These are phyloP conservation scores for Leccinum olivaceopallidum DNA, from an alignment of 768 basidiomycete genomes.

Conservation along the genomic window DNA sequence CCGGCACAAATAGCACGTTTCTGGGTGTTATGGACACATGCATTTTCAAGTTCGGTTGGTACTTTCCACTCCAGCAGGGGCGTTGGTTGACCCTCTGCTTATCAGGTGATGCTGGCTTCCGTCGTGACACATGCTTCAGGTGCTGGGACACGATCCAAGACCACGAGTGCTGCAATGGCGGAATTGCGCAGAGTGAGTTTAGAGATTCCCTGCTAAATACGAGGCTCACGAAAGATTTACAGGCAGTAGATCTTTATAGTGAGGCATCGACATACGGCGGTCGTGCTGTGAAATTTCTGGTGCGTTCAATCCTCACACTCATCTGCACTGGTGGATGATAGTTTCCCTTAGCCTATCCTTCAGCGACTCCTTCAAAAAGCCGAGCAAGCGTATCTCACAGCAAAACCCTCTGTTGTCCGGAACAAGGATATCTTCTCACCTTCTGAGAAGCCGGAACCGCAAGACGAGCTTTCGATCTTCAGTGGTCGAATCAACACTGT, in stretches of 20 bases:
- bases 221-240: slow-evolving; percentile 2
- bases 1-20: slow-evolving; percentile 62
- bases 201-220: background rate
- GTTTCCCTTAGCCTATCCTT: slow-evolving; percentile 55
- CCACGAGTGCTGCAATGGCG: slow-evolving; percentile 66
- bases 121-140: slow-evolving; percentile 68
- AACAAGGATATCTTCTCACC: slow-evolving; percentile 59
- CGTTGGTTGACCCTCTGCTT: background rate
- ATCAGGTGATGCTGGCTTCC: slow-evolving; percentile 72
- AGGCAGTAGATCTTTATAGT: slow-evolving; percentile 65
- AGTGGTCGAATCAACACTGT: slow-evolving; percentile 73
- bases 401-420: slow-evolving; percentile 44
- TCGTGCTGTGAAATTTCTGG: slow-evolving; percentile 69
- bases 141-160: slow-evolving; percentile 51
- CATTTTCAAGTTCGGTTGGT: slow-evolving; percentile 63
- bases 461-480: slow-evolving; percentile 75
- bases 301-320: slow-evolving; percentile 33
- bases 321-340: slow-evolving; percentile 5
- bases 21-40: slow-evolving; percentile 75
- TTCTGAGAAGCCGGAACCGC: slow-evolving; percentile 43
- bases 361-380: slow-evolving; percentile 63
- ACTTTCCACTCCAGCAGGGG: background rate
- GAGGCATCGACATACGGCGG: slow-evolving; percentile 62
- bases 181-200: slow-evolving; percentile 48
- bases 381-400: slow-evolving; percentile 49